Evolutionary conservation across 2,329 filamentous ascomycete species (phyloP).

Genomic region (Clarireedia sp.): DNA sequence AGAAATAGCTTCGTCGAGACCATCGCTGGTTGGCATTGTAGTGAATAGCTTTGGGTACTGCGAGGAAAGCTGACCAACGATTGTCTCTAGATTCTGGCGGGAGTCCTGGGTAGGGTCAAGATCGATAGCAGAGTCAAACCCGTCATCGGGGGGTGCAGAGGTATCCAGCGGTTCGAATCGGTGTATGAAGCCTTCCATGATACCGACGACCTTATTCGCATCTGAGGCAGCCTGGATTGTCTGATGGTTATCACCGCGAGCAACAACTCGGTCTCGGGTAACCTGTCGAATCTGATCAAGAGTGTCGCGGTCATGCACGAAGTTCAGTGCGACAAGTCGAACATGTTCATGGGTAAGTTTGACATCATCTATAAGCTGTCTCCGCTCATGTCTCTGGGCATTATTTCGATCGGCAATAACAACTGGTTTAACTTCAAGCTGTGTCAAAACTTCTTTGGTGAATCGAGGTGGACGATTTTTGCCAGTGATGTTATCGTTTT

Average conservation of each 20-base stretch:
- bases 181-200: constrained; percentile 90
- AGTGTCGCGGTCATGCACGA: constrained; percentile 63
- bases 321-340: constrained; percentile 79
- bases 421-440: constrained; percentile 57
- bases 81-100: constrained; percentile 74
- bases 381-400: constrained; percentile 77
- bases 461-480: constrained; percentile 73
- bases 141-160: constrained; percentile 61
- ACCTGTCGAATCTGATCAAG: constrained; percentile 65
- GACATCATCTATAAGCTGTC: constrained; percentile 79
- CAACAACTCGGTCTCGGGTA: constrained; percentile 70
- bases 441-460: constrained; percentile 58
- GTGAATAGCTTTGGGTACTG: constrained; percentile 70
- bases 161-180: constrained; percentile 74
- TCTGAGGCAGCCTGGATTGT: constrained; percentile 84
- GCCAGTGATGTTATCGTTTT: constrained; percentile 91
- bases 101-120: constrained; percentile 73
- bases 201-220: constrained; percentile 65
- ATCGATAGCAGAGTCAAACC: constrained; percentile 79
- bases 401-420: constrained; percentile 95
- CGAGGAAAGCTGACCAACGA: constrained; percentile 64
- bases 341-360: constrained; percentile 52
- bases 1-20: constrained; percentile 73
- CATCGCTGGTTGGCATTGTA: constrained; percentile 60
- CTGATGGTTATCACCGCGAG: constrained; percentile 92